Conservation (phyloP, 1,284 basidiomycete genomes). For the Leccinum idahoense region DNA sequence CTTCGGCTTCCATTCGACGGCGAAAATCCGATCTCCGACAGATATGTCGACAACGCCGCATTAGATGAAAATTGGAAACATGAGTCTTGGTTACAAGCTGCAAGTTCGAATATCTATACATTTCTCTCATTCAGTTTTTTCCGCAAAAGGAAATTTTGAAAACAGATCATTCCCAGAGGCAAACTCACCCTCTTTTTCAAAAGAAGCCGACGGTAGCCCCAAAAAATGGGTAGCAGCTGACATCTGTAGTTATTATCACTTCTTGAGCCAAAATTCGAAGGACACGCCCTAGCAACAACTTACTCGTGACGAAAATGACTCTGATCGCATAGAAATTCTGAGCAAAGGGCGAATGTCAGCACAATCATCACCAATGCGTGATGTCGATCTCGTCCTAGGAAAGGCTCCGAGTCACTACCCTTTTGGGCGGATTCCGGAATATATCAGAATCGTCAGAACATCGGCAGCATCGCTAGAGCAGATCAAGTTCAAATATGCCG, state of each 20-base stretch:
- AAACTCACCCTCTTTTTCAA: constrained; percentile 1
- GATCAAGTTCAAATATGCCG: no score
- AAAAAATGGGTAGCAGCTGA: constrained; percentile 2
- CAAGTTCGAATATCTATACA: not conserved
- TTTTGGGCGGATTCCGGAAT: no score
- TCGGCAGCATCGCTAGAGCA: no score
- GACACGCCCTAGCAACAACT: not conserved
- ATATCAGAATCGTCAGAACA: no score
- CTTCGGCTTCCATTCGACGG: not conserved
- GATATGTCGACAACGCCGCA: not conserved
- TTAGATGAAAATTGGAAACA: not conserved
- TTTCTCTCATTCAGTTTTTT: not conserved
- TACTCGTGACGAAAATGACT: constrained; percentile 2
- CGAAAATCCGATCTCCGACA: not conserved
- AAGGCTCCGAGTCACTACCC: no score
- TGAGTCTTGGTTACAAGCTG: not conserved
- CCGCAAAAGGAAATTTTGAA: not conserved
- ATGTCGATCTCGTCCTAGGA: not conserved
- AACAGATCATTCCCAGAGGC: not conserved
- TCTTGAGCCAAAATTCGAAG: no score
- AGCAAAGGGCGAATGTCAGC: not conserved
- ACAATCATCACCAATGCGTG: not conserved
- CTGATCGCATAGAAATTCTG: not conserved
- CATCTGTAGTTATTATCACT: not conserved
- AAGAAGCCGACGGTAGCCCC: constrained; percentile 2